Evolutionary conservation across 176 grass and related monocot species (phyloP).

Genomic region (Pontederia crassipes): DNA sequence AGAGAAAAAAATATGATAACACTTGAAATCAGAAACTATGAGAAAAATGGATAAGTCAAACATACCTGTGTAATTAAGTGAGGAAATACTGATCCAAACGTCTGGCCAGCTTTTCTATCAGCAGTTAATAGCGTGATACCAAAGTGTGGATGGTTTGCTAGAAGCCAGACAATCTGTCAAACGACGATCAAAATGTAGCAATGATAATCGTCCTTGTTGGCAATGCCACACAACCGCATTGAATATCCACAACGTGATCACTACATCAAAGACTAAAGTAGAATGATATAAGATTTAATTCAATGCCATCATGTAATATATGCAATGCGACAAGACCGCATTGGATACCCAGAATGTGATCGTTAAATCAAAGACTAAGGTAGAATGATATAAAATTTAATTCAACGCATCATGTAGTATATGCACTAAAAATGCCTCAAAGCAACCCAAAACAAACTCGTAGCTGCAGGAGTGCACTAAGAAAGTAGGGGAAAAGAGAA

Average conservation of each 20-base stretch:
- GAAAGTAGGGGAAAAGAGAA: background rate
- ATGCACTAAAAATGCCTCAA: no score
- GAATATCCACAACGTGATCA: background rate
- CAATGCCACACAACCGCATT: constrained; percentile 8
- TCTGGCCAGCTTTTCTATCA: constrained; percentile 87
- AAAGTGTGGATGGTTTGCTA: constrained; percentile 76
- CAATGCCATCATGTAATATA: background rate
- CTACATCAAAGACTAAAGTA: background rate
- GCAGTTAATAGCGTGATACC: constrained; percentile 75
- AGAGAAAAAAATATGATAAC: background rate
- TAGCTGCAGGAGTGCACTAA: no score
- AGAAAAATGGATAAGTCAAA: background rate
- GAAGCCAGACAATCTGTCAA: constrained; percentile 68
- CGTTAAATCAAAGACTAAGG: no score
- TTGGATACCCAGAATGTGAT: no score
- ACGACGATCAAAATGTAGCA: background rate
- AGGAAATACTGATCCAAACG: constrained; percentile 83
- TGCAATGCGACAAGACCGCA: no score
- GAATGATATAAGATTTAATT: background rate
- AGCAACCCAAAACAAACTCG: no score
- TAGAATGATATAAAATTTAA: no score
- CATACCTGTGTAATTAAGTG: constrained; percentile 71
- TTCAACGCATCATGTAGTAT: no score
- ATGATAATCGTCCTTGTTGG: no score
- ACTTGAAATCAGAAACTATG: background rate